Evolutionary conservation across 192 early-diverging fungal genomes (phyloP), one percentile per base, ranked within the genome.

Genomic region (Coemansia sp.): DNA sequence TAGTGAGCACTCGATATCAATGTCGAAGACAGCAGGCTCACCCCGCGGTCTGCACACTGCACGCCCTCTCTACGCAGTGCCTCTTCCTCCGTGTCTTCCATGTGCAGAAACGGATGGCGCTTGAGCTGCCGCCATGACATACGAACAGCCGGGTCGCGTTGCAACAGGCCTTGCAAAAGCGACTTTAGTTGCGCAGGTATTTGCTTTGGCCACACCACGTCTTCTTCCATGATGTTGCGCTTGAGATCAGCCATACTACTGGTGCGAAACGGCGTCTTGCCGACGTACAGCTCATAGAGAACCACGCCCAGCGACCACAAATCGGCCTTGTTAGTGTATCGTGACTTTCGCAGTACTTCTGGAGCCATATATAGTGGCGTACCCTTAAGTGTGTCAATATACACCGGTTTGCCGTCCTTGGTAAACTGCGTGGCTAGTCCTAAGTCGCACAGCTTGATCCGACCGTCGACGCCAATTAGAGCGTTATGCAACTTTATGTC

Each of bases 401-500:
- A 82, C 1, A 70, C 63, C 11, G 75, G 71, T 32, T 70, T 66
- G n/a, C 75, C 75, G 37, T 82, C 80, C 62, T 60, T 69, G 23
- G 68, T 75, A 27, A 85, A 67, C 69, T 85, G 84, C 32, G 78
- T 81, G 9, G 84, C 84, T 51, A 85, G 72, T 11, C 84, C 84
- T 29, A 85, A 64, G 46, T 85, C 84, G 72, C 84, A 85, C 61
- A 81, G 66, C 74, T 85, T 85, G 29, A 85, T 63, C 19, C 74
- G 57, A 8, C 88, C 87, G 55, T 87, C 87, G n/a, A 79, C 46
- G 23, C 89, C 88, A 31, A 92, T 68, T 34, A 92, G 79, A 39
- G 89, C 71, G 60, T 92, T 90, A 58, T 87, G 87, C 58, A 76
- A 68, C 62, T 90, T 92, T 65, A 92, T 86, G 66, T 92, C 90